Percentiles rank a stretch among this genome's conserved stretches.
These are phyloP conservation scores for Mucor irregularis DNA, from an alignment of 371 early-diverging fungal genomes.

Conservation along the genomic window DNA sequence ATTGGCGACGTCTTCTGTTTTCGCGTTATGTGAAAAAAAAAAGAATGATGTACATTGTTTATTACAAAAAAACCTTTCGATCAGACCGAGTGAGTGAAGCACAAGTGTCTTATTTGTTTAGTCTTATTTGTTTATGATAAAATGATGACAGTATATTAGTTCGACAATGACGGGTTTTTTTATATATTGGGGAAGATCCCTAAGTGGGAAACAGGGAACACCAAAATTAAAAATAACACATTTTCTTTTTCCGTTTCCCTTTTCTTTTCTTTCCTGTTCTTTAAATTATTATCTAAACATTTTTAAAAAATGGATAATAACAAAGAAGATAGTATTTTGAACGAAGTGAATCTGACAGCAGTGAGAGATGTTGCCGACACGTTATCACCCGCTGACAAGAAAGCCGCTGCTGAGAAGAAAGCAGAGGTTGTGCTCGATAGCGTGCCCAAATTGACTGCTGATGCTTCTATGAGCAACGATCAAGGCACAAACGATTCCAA, in stretches of 20 bases:
- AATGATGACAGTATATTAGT: constrained; percentile 4
- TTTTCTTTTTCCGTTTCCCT: background rate
- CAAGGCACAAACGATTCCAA: constrained; percentile 25
- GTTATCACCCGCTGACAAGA: constrained; percentile 22
- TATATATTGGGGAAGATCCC: constrained; percentile 4
- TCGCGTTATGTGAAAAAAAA: too few relatives aligned
- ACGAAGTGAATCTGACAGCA: constrained; percentile 11
- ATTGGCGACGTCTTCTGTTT: too few relatives aligned
- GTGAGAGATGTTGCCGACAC: constrained; percentile 6
- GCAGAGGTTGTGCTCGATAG: constrained; percentile 25
- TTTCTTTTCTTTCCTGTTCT: constrained; percentile 5
- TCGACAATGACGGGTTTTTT: constrained; percentile 3
- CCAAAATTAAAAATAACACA: background rate
- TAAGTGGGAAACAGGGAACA: background rate
- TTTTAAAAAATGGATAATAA: constrained; percentile 1
- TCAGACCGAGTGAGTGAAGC: too few relatives aligned
- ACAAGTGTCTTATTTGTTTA: too few relatives aligned
- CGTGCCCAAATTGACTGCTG: constrained; percentile 9
- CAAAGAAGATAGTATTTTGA: background rate
- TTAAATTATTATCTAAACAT: background rate
- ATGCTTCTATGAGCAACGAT: constrained; percentile 18
- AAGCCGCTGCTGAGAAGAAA: constrained; percentile 15
- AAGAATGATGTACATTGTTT: too few relatives aligned
- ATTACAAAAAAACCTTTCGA: too few relatives aligned
- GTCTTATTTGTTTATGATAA: too few relatives aligned